Evolutionary conservation across 176 grass and related monocot species (phyloP).

Genomic region (Musa beccarii): DNA sequence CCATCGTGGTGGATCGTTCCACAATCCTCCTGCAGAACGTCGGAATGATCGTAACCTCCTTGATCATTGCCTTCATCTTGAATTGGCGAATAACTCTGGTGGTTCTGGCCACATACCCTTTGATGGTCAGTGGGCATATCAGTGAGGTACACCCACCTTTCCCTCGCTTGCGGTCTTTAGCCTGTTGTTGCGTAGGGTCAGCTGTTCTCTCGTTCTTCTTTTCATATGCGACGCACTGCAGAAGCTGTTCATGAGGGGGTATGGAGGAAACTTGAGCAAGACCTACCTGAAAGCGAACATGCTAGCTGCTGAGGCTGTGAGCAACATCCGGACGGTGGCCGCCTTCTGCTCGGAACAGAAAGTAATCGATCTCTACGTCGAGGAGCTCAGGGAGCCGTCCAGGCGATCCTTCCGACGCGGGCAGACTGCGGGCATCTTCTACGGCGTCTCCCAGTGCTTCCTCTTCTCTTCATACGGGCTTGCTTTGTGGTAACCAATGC

Average conservation of each 20-base stretch:
- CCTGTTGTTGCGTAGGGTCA: neutral
- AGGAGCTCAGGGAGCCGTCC: conserved; percentile 66
- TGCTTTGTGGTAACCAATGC: conserved; percentile 51
- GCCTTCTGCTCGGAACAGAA: conserved; percentile 94
- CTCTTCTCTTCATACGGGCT: conserved; percentile 83
- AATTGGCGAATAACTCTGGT: conserved; percentile 91
- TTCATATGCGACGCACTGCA: conserved; percentile 7
- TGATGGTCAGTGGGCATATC: conserved; percentile 93
- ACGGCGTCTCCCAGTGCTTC: conserved; percentile 88
- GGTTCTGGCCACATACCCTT: conserved; percentile 72
- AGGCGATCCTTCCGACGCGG: conserved; percentile 79
- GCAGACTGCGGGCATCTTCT: conserved; percentile 80
- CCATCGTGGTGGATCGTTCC: conserved; percentile 83
- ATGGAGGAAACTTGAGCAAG: conserved; percentile 71
- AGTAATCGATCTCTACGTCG: conserved; percentile 66
- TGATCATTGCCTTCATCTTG: conserved; percentile 81
- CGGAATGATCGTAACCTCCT: conserved; percentile 81
- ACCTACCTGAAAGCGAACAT: conserved; percentile 89
- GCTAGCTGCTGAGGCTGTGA: conserved; percentile 92
- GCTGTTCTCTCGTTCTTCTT: neutral
- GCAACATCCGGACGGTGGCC: conserved; percentile 91
- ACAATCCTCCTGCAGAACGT: conserved; percentile 83
- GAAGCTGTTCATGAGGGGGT: conserved; percentile 98
- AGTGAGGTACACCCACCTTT: conserved; percentile 48
- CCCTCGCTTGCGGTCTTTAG: neutral